Base-by-base conservation (phyloP, 106 monocot species). In the Allium cepa region DNA sequence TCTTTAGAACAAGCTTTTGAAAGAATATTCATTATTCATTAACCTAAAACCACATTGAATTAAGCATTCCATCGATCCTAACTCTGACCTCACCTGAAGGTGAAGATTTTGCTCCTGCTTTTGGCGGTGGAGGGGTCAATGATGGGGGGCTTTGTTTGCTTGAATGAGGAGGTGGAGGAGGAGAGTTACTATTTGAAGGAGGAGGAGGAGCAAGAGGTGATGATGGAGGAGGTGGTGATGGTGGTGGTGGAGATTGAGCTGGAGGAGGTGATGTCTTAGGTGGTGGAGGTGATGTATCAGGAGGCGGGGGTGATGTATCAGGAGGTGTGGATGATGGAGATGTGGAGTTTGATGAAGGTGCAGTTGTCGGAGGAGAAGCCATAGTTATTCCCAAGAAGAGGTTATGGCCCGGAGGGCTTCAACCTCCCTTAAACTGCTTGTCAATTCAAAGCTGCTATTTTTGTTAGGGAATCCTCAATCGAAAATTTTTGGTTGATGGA, bases 291-390 rank as follows among this genome's bases (percentile, higher is more conserved):
- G 68, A 17, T 36, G 49, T 36, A 1, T 47, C 15, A 18, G 59
- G 14, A 15, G 58, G 28, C 14, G 62, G 15, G 4, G 63, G 15
- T 57, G 61, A 22, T 2, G 71, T 14, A 14, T 47, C 5, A 12
- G 67, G 62, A 0, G 60, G 60, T 26, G 60, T 18, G 4, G 60
- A 27, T 22, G 60, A 60, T 60, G 60, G 8, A 1, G 22, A 8
- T 26, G 11, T 17, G 74, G 69, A 66, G 74, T 59, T 28, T 48
- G 67, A 8, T 49, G 71, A 51, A 11, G 74, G 69, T 60, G 74
- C 69, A 59, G 73, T 70, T 48, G 50, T 27, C 22, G 80, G 75
- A 56, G 71, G 66, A 14, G 75, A 75, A 61, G 70, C 75, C 80
- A 79, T 79, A 48, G 8, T 60, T 1, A 53, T 36, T 66, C 46